These are phyloP conservation scores for Sugiyamaella mastotermitis DNA, from an alignment of 805 yeast genomes.

Conservation along the genomic window DNA sequence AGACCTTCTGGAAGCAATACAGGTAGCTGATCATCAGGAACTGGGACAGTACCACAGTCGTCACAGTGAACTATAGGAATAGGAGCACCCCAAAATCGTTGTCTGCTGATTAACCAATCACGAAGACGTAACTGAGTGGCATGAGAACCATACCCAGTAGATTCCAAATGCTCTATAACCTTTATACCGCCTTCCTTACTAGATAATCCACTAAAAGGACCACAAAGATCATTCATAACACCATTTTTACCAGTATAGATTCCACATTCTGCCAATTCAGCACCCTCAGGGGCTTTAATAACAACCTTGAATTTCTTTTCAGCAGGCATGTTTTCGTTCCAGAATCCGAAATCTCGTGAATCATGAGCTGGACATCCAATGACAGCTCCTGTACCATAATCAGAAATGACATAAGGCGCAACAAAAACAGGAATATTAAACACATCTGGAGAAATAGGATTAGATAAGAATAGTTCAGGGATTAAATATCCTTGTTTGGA, in stretches of 20 bases:
- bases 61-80: slow-evolving; percentile 90
- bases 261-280: slow-evolving; percentile 3
- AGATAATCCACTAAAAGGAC: slow-evolving; percentile 45
- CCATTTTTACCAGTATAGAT: slow-evolving; percentile 42
- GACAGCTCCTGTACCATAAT: slow-evolving; percentile 89
- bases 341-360: slow-evolving; percentile 72
- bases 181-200: slow-evolving; percentile 45
- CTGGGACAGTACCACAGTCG: slow-evolving; percentile 83
- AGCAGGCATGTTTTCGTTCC: slow-evolving; percentile 55
- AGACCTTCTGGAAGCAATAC: slow-evolving; percentile 62
- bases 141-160: slow-evolving; percentile 37
- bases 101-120: slow-evolving; percentile 94
- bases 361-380: slow-evolving; percentile 99
- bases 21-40: slow-evolving; percentile 82
- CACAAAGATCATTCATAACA: slow-evolving; percentile 41
- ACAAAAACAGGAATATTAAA: slow-evolving; percentile 64
- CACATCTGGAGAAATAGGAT: slow-evolving; percentile 50
- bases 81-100: slow-evolving; percentile 98
- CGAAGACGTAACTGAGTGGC: slow-evolving; percentile 60
- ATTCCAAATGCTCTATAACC: slow-evolving; percentile 40
- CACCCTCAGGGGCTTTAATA: slow-evolving; percentile 37
- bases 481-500: slow-evolving; percentile 59
- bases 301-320: slow-evolving; percentile 36
- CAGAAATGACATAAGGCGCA: slow-evolving; percentile 83
- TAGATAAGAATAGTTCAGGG: slow-evolving; percentile 34